Evolutionary conservation across 345 rosid species (phyloP).

Genomic region (Lepidium sativum): DNA sequence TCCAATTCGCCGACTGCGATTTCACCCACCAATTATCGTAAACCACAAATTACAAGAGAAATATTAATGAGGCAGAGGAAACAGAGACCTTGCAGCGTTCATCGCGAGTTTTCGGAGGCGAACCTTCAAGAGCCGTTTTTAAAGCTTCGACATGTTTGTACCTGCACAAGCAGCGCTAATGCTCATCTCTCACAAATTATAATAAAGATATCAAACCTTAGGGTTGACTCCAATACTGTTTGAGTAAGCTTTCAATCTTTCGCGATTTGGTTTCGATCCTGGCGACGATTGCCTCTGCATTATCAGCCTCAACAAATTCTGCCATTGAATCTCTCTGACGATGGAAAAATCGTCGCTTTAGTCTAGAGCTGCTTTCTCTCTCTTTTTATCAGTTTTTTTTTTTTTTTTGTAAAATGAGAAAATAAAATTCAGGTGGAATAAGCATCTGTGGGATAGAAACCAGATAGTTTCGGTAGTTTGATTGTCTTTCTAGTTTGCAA

Average conservation of each 20-base stretch:
- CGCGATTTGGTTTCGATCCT: conserved; percentile 88
- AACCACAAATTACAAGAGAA: not conserved
- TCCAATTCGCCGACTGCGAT: conserved; percentile 82
- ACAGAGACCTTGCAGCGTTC: conserved; percentile 83
- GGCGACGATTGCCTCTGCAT: conserved; percentile 80
- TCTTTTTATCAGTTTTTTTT: not conserved
- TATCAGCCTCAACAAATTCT: conserved; percentile 70
- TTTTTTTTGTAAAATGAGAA: not conserved
- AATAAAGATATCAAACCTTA: too few species aligned
- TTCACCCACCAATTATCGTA: not conserved
- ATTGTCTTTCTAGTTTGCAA: not conserved
- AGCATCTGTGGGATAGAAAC: not conserved
- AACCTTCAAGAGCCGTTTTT: conserved; percentile 88
- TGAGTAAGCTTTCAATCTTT: conserved; percentile 84
- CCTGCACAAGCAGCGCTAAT: conserved; percentile 1
- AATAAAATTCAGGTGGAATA: too few species aligned
- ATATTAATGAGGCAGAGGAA: not conserved
- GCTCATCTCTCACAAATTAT: conserved; percentile 6
- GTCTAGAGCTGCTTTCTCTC: not conserved
- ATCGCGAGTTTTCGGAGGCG: conserved; percentile 73
- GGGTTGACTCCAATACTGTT: conserved; percentile 37
- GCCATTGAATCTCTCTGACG: conserved; percentile 32
- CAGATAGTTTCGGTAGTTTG: not conserved
- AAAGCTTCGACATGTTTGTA: conserved; percentile 62
- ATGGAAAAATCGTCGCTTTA: conserved; percentile 2